Evolutionary conservation across 768 basidiomycete species (phyloP).

Genomic region (Kwoniella pini): DNA sequence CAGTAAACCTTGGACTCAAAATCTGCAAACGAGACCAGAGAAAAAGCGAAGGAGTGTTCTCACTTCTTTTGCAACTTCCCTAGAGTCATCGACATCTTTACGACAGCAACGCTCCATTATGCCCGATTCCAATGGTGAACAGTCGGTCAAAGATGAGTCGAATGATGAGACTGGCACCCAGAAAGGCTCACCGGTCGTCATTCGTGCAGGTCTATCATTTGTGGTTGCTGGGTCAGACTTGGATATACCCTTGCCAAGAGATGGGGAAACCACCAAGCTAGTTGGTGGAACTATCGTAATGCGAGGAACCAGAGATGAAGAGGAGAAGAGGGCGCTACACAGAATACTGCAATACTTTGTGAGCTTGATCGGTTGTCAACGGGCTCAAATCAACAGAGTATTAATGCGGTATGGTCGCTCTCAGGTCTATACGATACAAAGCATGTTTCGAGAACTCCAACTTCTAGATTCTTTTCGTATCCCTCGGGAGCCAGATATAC

Average conservation of each 20-base stretch:
- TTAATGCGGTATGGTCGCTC: not conserved
- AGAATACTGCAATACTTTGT: constrained; percentile 32
- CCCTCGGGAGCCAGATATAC: constrained; percentile 32
- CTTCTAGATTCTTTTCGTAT: constrained; percentile 39
- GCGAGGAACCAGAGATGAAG: constrained; percentile 22
- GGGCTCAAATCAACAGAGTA: not conserved
- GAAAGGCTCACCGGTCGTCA: not conserved
- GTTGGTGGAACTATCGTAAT: constrained; percentile 45
- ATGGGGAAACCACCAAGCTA: constrained; percentile 15
- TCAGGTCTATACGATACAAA: constrained; percentile 42
- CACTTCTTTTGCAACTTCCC: not conserved
- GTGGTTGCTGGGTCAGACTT: constrained; percentile 25
- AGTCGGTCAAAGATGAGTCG: not conserved
- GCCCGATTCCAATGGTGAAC: too few species aligned
- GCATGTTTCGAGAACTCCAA: constrained; percentile 38
- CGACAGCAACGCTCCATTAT: too few species aligned
- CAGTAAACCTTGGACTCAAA: not conserved
- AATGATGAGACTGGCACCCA: constrained; percentile 28
- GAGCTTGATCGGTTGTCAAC: constrained; percentile 12
- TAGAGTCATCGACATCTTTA: not conserved
- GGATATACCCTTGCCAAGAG: constrained; percentile 26
- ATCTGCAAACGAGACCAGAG: not conserved
- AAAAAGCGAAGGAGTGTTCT: constrained; percentile 8
- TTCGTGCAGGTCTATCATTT: not conserved
- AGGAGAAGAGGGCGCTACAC: constrained; percentile 32